Evolutionary conservation across 2,329 filamentous ascomycete genomes (phyloP).

Genomic region (Colletotrichum euphorbiae): DNA sequence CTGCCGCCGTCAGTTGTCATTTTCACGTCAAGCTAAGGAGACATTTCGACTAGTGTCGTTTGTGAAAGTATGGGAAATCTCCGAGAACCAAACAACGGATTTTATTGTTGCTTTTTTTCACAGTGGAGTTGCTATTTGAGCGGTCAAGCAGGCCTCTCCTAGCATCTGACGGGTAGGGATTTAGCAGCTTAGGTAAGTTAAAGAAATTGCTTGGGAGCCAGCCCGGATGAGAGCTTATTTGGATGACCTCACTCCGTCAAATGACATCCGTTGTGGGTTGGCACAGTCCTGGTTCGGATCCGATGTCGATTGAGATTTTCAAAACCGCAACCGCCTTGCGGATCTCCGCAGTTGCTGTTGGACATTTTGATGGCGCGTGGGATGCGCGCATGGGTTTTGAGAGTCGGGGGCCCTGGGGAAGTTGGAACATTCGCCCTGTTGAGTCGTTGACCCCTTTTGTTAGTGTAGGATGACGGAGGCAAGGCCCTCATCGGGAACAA

Average conservation of each 20-base stretch:
- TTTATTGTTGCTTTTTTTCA: not conserved
- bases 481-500: slow-evolving; percentile 15
- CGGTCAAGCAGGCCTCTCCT: no score
- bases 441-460: not conserved
- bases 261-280: no score
- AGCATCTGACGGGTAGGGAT: no score
- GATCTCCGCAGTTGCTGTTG: not conserved
- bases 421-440: slow-evolving; percentile 3
- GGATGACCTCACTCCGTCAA: slow-evolving; percentile 12
- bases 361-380: not conserved
- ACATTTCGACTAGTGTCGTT: slow-evolving; percentile 2
- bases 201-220: not conserved
- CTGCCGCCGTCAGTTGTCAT: slow-evolving; percentile 12
- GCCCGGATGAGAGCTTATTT: slow-evolving; percentile 20
- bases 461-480: slow-evolving; percentile 1
- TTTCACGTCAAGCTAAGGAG: not conserved
- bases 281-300: not conserved
- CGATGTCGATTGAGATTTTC: not conserved
- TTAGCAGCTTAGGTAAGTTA: not conserved
- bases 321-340: not conserved
- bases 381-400: not conserved
- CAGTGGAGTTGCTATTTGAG: not conserved
- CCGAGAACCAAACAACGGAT: not conserved
- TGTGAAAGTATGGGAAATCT: slow-evolving; percentile 15
- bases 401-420: not conserved